These are phyloP conservation scores for Monosporozyma servazzii DNA, from an alignment of 805 yeast species.

Conservation along the genomic window DNA sequence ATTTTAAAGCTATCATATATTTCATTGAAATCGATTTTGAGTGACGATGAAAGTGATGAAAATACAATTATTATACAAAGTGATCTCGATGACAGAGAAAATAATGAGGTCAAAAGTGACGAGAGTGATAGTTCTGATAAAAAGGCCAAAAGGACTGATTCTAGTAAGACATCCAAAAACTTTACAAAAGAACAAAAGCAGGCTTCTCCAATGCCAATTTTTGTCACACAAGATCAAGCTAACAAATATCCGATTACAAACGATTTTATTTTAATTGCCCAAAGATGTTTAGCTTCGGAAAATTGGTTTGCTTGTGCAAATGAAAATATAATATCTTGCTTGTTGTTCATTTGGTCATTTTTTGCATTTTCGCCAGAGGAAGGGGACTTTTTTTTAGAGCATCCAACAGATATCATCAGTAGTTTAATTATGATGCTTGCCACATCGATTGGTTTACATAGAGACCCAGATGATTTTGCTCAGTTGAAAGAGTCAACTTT, in stretches of 20 bases:
- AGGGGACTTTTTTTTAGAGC: conserved; percentile 28
- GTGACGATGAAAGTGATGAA: background rate
- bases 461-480: conserved; percentile 26
- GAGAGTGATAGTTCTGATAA: background rate
- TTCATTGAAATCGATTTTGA: conserved; percentile 14
- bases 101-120: background rate
- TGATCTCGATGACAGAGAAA: background rate
- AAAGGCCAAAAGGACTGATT: background rate
- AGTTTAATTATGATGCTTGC: conserved; percentile 25
- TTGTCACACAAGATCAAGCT: conserved; percentile 12
- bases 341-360: conserved; percentile 28
- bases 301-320: conserved; percentile 27
- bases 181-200: conserved; percentile 13
- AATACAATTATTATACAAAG: background rate
- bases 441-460: conserved; percentile 26
- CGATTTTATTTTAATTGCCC: conserved; percentile 21
- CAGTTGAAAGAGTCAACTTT: conserved; percentile 13
- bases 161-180: background rate
- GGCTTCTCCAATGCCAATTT: conserved; percentile 17
- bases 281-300: conserved; percentile 22
- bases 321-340: conserved; percentile 25
- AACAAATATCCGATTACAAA: conserved; percentile 22
- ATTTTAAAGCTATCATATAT: conserved; percentile 24
- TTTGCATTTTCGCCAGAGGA: conserved; percentile 29
- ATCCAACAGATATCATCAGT: conserved; percentile 28